These are phyloP conservation scores for Acanthamoeba comandoni DNA, from an alignment of 208 protist species.

Conservation along the genomic window DNA sequence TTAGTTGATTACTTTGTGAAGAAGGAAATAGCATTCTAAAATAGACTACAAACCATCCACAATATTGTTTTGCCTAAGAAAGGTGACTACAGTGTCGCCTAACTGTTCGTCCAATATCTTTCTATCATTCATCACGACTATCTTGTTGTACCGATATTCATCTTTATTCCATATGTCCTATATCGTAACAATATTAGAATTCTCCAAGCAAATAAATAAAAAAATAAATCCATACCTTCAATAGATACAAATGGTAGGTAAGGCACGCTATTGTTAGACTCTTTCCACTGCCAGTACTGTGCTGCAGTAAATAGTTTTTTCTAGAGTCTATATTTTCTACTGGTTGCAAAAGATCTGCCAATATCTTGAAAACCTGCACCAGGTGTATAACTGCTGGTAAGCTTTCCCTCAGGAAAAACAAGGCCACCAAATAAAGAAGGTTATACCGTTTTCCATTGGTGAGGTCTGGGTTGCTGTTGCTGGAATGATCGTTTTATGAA, in stretches of 20 bases:
- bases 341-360: slow-evolving; percentile 47
- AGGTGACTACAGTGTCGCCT: slow-evolving; percentile 52
- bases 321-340: slow-evolving; percentile 31
- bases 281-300: slow-evolving; percentile 65
- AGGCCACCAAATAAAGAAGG: neutral
- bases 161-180: slow-evolving; percentile 53
- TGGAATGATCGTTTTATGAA: slow-evolving; percentile 32
- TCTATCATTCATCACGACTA: slow-evolving; percentile 66
- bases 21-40: no score
- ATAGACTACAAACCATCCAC: no score
- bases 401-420: no score
- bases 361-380: slow-evolving; percentile 47
- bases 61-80: slow-evolving; percentile 31
- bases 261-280: slow-evolving; percentile 69
- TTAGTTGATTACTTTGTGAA: no score
- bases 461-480: slow-evolving; percentile 26
- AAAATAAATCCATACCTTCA: slow-evolving; percentile 14
- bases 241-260: slow-evolving; percentile 27
- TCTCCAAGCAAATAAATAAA: neutral
- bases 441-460: neutral
- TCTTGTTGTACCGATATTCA: slow-evolving; percentile 52
- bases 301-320: slow-evolving; percentile 68
- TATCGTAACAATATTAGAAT: neutral
- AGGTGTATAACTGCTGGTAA: neutral
- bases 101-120: slow-evolving; percentile 70